phyloP scores from a whole-genome alignment of 805 yeast genomes.

The Metschnikowia noctiluminum region DNA sequence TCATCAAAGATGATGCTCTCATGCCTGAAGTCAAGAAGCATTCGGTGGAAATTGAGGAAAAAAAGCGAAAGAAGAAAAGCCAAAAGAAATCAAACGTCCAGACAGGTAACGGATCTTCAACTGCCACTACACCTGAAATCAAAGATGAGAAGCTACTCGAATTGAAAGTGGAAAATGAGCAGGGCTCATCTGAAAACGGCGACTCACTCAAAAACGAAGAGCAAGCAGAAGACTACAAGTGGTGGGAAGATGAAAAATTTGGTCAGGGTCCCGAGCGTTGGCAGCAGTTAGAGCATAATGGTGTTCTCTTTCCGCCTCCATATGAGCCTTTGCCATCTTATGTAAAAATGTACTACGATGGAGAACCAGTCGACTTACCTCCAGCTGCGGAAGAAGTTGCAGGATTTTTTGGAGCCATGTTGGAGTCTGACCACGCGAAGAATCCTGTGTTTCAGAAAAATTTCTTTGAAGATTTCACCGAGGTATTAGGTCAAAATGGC shows the following conservation, averaged over 20 bases:
- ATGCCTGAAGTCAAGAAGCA: not conserved
- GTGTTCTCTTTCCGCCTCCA: slow-evolving; percentile 90
- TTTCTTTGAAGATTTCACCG: slow-evolving; percentile 74
- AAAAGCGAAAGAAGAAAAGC: not conserved
- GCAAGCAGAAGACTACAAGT: slow-evolving; percentile 57
- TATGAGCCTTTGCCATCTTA: slow-evolving; percentile 81
- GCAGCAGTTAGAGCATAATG: slow-evolving; percentile 82
- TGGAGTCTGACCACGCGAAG: slow-evolving; percentile 83
- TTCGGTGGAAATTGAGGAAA: not conserved
- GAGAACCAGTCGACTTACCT: slow-evolving; percentile 72
- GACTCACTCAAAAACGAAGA: slow-evolving; percentile 38
- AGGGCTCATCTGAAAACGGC: slow-evolving; percentile 8
- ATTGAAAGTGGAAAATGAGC: slow-evolving; percentile 11
- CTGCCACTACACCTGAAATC: not conserved
- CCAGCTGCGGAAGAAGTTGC: slow-evolving; percentile 92
- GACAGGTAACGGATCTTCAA: not conserved
- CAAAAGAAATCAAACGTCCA: not conserved
- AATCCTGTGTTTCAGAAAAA: slow-evolving; percentile 85
- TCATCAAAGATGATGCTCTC: not conserved
- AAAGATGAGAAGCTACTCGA: not conserved
- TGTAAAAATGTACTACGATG: slow-evolving; percentile 74
- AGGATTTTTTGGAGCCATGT: slow-evolving; percentile 86
- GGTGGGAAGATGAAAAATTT: slow-evolving; percentile 81
- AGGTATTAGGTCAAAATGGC: slow-evolving; percentile 66
- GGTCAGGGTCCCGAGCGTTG: slow-evolving; percentile 74